These are phyloP conservation scores for Dalbergia cultrata DNA, from an alignment of 306 rosid species.

Conservation along the genomic window DNA sequence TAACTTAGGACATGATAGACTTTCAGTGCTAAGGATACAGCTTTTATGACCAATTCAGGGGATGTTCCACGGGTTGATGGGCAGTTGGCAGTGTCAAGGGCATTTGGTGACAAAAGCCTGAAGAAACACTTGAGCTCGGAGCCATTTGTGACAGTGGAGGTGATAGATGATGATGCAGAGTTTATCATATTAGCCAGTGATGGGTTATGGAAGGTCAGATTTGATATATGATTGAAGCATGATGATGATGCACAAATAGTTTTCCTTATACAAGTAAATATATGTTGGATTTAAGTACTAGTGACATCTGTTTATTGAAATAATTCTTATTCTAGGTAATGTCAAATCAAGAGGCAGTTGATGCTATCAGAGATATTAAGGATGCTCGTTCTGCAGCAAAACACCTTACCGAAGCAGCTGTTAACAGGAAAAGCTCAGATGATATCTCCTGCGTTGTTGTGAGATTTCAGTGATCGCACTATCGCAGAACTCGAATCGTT, in stretches of 20 bases:
- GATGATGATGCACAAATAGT: not conserved
- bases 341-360: constrained; percentile 92
- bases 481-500: constrained; percentile 35
- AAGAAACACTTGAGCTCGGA: constrained; percentile 92
- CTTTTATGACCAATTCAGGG: constrained; percentile 59
- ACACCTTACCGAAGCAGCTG: constrained; percentile 84
- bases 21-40: constrained; percentile 29
- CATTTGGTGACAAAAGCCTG: constrained; percentile 95
- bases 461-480: constrained; percentile 58
- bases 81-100: constrained; percentile 94
- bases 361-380: constrained; percentile 67
- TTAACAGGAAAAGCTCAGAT: constrained; percentile 82
- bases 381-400: constrained; percentile 91
- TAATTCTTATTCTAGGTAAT: constrained; percentile 65
- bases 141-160: constrained; percentile 67
- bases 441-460: constrained; percentile 90
- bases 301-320: constrained; percentile 13
- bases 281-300: not conserved
- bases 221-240: constrained; percentile 18
- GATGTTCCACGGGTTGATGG: constrained; percentile 98
- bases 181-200: constrained; percentile 91
- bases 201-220: constrained; percentile 95
- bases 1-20: not conserved
- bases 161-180: constrained; percentile 68
- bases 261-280: not conserved